These are phyloP conservation scores for Alisma plantagoaquatica DNA, from an alignment of 106 monocot species.

Conservation along the genomic window DNA sequence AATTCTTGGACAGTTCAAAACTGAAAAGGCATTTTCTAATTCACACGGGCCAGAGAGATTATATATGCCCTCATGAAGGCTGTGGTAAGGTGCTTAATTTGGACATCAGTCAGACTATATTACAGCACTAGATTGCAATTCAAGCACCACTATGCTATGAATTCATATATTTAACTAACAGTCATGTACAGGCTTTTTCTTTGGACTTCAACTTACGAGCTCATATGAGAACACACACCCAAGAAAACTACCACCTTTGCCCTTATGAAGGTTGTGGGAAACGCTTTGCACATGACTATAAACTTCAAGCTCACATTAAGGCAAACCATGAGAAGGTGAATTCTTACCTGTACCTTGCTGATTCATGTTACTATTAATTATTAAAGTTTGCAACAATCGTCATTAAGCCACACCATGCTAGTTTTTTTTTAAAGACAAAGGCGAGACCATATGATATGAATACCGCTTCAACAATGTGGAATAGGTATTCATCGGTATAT, in stretches of 20 bases:
- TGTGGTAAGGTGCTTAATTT: slow-evolving; percentile 58
- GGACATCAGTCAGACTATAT: too few species aligned
- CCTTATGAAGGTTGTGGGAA: slow-evolving; percentile 77
- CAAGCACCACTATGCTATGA: too few species aligned
- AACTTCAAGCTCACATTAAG: slow-evolving; percentile 74
- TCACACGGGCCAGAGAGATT: slow-evolving; percentile 78
- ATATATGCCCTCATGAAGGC: slow-evolving; percentile 68
- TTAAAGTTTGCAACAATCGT: too few species aligned
- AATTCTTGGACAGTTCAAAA: slow-evolving; percentile 94
- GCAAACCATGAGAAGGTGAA: slow-evolving; percentile 81
- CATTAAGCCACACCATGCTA: too few species aligned
- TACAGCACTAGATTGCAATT: too few species aligned
- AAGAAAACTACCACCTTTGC: slow-evolving; percentile 84
- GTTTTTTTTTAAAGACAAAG: too few species aligned
- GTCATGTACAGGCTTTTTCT: slow-evolving; percentile 93
- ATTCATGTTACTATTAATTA: too few species aligned
- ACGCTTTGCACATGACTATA: slow-evolving; percentile 79
- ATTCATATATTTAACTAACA: too few species aligned
- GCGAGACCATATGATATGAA: too few species aligned
- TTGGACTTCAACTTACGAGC: slow-evolving; percentile 86
- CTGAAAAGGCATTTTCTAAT: slow-evolving; percentile 76
- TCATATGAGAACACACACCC: slow-evolving; percentile 81
- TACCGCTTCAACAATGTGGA: too few species aligned
- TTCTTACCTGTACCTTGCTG: too few species aligned
- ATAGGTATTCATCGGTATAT: too few species aligned